Evolutionary conservation across 352 stramenopile genomes (phyloP).

Genomic region (Phytophthora tubulina): DNA sequence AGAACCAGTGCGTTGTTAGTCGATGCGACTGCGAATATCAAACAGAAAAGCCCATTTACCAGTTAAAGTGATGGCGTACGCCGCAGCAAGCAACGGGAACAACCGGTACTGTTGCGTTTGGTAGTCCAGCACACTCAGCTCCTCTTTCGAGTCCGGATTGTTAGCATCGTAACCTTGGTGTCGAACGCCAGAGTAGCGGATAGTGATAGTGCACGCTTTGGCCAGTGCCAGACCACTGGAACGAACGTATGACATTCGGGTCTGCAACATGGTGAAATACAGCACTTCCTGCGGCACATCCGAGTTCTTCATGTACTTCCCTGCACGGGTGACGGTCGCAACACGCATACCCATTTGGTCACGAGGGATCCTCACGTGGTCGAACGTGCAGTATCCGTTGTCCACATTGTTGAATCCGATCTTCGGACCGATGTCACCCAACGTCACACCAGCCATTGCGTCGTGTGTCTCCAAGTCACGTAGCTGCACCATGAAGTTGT

Average conservation of each 20-base stretch:
- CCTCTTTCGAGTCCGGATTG: constrained; percentile 56
- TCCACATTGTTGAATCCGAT: constrained; percentile 82
- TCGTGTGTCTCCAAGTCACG: constrained; percentile 89
- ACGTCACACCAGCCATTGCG: constrained; percentile 55
- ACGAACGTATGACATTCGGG: constrained; percentile 73
- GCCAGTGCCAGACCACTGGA: constrained; percentile 65
- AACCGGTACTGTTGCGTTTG: constrained; percentile 96
- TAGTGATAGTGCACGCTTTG: constrained; percentile 93
- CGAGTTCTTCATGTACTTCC: constrained; percentile 71
- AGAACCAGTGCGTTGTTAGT: constrained; percentile 5
- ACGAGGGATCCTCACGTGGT: constrained; percentile 67
- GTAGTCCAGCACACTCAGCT: constrained; percentile 95
- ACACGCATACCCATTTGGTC: constrained; percentile 78
- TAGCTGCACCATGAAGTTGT: constrained; percentile 97
- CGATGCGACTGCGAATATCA: neutral
- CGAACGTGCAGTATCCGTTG: constrained; percentile 72
- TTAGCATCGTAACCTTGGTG: constrained; percentile 86
- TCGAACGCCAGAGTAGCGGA: constrained; percentile 95
- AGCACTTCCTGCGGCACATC: constrained; percentile 60
- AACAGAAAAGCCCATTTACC: constrained; percentile 23
- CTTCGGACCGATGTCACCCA: constrained; percentile 78
- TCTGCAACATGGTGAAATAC: constrained; percentile 89
- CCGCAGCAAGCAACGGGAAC: constrained; percentile 91
- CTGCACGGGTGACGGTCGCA: constrained; percentile 61
- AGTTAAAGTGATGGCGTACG: constrained; percentile 91